Evolutionary conservation across 192 early-diverging fungal genomes (phyloP), one percentile per base, ranked within the genome.

Genomic region (Geosiphon pyriformis): DNA sequence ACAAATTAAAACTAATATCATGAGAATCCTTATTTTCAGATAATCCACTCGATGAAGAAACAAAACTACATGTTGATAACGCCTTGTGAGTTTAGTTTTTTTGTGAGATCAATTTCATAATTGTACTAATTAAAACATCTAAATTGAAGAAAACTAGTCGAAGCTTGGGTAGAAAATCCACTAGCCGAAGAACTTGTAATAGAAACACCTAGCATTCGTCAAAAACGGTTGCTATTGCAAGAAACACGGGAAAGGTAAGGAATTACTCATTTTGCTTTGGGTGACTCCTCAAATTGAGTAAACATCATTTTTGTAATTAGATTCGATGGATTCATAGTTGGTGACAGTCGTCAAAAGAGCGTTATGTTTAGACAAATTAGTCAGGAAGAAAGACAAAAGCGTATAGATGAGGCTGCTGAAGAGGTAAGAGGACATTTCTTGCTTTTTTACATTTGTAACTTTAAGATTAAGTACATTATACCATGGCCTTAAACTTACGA

Each of bases 211-310:
- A 88, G 81, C 57, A 72, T 79, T 23, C 90, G 82, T 61, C 82
- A 90, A 53, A 83, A 85, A 63, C 79, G 88, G 59, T 73, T 95
- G 3, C 74, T 95, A 29, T 85, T 93, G 71, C 90, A 95, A 51
- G 79, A 89, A n/a, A 79, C 93, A 27, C 59, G 70, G 27, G 70
- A 67, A 46, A 37, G 46, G 77, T 79, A 53, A 53, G 26, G 59
- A 25, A 34, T 57, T 33, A 32, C 47, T 22, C 4, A n/a, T 25
- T 31, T 11, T 12, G 47, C 30, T 37, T 20, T 26, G 8, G 22
- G 15, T 35, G 35, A 30, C 0, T 23, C 1, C 4, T n/a, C 27
- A 35, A 34, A 33, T 33, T 32, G 35, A 25, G 26, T 26, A 52
- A 33, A 26, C 37, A 31, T 20, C 22, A 32, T 25, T 50, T 34